Conservation (phyloP, 306 rosid species). For the Cucumis melo region DNA sequence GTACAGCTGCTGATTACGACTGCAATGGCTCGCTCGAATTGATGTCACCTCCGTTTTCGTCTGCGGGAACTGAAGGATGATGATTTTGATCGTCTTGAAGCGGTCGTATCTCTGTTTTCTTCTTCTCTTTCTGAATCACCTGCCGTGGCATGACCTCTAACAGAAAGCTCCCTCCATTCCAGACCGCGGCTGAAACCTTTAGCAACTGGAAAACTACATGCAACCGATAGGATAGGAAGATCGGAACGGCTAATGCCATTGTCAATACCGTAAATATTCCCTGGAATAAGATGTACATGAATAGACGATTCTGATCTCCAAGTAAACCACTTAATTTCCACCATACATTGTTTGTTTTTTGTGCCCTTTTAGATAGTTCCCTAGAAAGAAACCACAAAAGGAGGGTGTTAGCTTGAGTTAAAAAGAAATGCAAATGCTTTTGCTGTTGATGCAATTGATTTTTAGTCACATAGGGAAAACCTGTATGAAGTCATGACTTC, state of each 20-base stretch:
- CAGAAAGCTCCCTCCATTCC: constrained; percentile 94
- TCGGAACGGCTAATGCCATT: constrained; percentile 82
- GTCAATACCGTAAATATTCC: constrained; percentile 77
- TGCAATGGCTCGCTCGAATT: background rate
- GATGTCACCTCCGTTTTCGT: background rate
- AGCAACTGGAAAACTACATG: constrained; percentile 66
- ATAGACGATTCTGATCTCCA: constrained; percentile 79
- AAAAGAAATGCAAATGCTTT: background rate
- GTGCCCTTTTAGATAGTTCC: constrained; percentile 86
- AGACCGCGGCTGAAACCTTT: constrained; percentile 69
- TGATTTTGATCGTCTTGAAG: constrained; percentile 15
- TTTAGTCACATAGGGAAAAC: constrained; percentile 13
- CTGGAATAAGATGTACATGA: constrained; percentile 69
- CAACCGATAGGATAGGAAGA: constrained; percentile 66
- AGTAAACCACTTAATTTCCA: constrained; percentile 88
- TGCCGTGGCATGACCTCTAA: constrained; percentile 94
- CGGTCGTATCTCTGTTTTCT: constrained; percentile 40
- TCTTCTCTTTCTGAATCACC: constrained; percentile 75
- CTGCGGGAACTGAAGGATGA: constrained; percentile 9
- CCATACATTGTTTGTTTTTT: constrained; percentile 83
- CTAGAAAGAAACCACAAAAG: constrained; percentile 23
- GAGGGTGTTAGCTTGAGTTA: background rate
- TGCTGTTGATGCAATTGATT: background rate
- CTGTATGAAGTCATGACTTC: constrained; percentile 97
- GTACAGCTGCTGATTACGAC: background rate